Percentiles rank a stretch among this genome's conserved stretches.
Conservation (phyloP, 352 stramenopile genomes). For the Discostella stelligera region DNA sequence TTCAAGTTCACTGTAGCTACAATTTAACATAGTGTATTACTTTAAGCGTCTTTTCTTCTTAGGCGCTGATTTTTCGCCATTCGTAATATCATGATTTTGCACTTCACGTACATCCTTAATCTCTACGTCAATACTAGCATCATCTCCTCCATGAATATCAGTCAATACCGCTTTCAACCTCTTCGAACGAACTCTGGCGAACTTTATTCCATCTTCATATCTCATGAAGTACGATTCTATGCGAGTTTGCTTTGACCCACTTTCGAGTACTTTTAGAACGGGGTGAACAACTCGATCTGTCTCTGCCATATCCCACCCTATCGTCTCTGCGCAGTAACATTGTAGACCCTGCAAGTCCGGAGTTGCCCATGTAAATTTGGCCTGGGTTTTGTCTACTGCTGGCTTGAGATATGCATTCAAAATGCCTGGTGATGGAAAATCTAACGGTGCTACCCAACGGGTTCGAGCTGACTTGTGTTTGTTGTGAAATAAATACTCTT, state of each 20-base stretch:
- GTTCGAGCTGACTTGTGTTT: conserved; percentile 89
- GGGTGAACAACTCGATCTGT: conserved; percentile 89
- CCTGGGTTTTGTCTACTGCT: conserved; percentile 77
- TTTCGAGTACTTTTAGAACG: conserved; percentile 77
- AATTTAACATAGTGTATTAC: too few relatives aligned
- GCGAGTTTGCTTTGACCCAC: conserved; percentile 84
- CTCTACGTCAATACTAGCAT: not conserved
- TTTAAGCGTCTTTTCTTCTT: too few relatives aligned
- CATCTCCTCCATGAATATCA: conserved; percentile 25
- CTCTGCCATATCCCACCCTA: conserved; percentile 92
- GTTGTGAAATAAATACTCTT: conserved; percentile 87
- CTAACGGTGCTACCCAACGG: conserved; percentile 90
- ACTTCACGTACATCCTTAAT: too few relatives aligned
- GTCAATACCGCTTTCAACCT: conserved; percentile 65
- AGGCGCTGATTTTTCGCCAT: too few relatives aligned
- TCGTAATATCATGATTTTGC: too few relatives aligned
- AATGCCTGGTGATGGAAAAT: conserved; percentile 91
- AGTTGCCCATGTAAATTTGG: conserved; percentile 89
- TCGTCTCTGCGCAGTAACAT: conserved; percentile 86
- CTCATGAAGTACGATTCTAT: conserved; percentile 94
- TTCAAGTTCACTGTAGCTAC: too few relatives aligned
- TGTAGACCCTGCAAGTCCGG: conserved; percentile 88
- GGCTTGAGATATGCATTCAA: conserved; percentile 92
- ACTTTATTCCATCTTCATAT: conserved; percentile 95
- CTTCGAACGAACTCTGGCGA: conserved; percentile 85